Percentiles rank a stretch among this genome's conserved stretches.
Conservation (phyloP, 1,284 basidiomycete species). For the Ustilago shanxiensis region DNA sequence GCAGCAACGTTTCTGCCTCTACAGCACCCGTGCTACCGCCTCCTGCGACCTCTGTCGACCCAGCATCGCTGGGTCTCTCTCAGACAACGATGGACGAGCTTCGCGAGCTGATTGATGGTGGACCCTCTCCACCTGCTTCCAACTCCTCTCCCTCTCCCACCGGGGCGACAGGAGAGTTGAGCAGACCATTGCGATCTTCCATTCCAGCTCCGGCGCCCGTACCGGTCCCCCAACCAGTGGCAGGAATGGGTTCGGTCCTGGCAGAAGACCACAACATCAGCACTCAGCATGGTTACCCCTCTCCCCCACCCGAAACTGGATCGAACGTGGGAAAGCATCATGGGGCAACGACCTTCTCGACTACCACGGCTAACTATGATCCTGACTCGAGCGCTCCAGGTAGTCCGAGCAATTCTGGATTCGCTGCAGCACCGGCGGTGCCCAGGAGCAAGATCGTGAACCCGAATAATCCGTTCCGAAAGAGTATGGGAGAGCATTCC, state of each 20-base stretch:
- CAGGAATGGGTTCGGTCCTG: slow-evolving; percentile 29
- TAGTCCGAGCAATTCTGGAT: slow-evolving; percentile 31
- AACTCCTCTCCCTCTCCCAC: slow-evolving; percentile 18
- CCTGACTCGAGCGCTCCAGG: slow-evolving; percentile 15
- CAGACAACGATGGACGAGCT: slow-evolving; percentile 58
- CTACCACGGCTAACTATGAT: slow-evolving; percentile 26
- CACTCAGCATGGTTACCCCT: slow-evolving; percentile 42
- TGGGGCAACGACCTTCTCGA: slow-evolving; percentile 17
- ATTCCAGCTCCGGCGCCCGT: slow-evolving; percentile 39
- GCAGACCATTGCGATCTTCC: slow-evolving; percentile 9
- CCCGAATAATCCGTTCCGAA: slow-evolving; percentile 60
- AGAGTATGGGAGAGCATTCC: slow-evolving; percentile 41
- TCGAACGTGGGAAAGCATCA: slow-evolving; percentile 16
- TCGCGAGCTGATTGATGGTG: slow-evolving; percentile 58
- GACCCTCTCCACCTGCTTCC: slow-evolving; percentile 30
- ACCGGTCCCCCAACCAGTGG: slow-evolving; percentile 43
- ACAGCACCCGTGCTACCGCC: not conserved
- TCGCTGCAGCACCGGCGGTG: slow-evolving; percentile 10
- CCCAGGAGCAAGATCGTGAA: slow-evolving; percentile 42
- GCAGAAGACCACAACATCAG: slow-evolving; percentile 24
- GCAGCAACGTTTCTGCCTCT: slow-evolving; percentile 6
- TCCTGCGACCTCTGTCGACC: slow-evolving; percentile 21
- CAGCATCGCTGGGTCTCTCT: slow-evolving; percentile 50
- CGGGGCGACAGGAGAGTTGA: not conserved
- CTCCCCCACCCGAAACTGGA: slow-evolving; percentile 33